Evolutionary conservation across 2,329 filamentous ascomycete species (phyloP), one percentile per base, ranked within the genome.

Genomic region (Diplocarpon mali): DNA sequence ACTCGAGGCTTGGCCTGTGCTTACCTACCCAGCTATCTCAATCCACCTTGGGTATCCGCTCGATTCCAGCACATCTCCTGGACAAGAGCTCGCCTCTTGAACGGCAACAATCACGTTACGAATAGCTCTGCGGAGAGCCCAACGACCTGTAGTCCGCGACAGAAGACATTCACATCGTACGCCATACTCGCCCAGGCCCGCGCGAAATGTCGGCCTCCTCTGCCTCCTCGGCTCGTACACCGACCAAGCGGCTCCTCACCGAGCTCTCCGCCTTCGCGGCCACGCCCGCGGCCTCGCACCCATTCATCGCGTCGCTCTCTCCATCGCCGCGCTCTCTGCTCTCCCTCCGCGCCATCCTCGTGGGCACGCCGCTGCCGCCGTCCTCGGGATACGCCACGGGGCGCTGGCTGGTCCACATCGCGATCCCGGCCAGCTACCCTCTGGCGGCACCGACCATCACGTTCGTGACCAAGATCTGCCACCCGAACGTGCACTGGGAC

Each of bases 381-480:
- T 42, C 39, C 8, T 49, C 54, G 9, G 57, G 55, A 35, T 60
- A 60, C 49, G 36, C 20, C 35, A 74, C 65, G 46, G 92, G 92
- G 50, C 78, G 81, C 57, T 98, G 89, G 89, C 78, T 84, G 49
- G 77, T 98, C 57, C 63, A 68, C 60, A 88, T 98, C 64, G 62
- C 69, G 40, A 75, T 96, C 57, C 89, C 92, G 0, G 34, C 74
- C 0, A 76, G 74, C 34, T 96, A 98, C 66, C 92, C 92, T 2
- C 72, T 84, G 46, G 66, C 75, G 1, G 83, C 92, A 1, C 92
- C 92, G 1, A 73, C 69, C 34, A 81, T 98, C 53, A 71, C 67
- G 46, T 98, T 98, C 68, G 68, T 72, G n/a, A 98, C 88, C 30
- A 78, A 79, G 50, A 78, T 93, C 53, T 84, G 86, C 58, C 88